Evolutionary conservation across 495 filamentous ascomycete genomes (phyloP).

Genomic region (Pyrenula aspistea): DNA sequence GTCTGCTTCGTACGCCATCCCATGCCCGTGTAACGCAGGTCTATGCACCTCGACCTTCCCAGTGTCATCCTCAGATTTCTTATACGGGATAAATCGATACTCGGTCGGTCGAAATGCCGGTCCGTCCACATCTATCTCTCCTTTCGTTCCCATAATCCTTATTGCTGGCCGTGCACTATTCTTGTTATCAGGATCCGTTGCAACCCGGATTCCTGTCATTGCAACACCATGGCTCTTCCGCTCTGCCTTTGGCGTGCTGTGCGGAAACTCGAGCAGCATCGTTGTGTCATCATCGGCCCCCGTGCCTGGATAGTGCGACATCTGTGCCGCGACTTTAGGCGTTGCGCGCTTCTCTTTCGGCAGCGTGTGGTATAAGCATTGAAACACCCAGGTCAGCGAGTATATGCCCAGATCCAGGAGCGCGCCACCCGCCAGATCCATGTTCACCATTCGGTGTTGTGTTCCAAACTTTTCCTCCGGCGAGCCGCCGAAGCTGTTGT

Average conservation of each 20-base stretch:
- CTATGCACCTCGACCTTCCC: slow-evolving; percentile 41
- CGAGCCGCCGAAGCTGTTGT: slow-evolving; percentile 43
- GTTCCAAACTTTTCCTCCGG: slow-evolving; percentile 41
- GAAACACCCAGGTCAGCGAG: slow-evolving; percentile 86
- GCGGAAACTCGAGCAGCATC: slow-evolving; percentile 68
- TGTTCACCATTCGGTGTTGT: slow-evolving; percentile 73
- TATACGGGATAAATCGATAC: slow-evolving; percentile 43
- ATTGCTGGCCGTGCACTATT: slow-evolving; percentile 53
- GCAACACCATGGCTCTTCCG: slow-evolving; percentile 57
- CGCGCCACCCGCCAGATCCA: slow-evolving; percentile 74
- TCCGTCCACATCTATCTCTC: slow-evolving; percentile 75
- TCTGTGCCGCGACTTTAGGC: slow-evolving; percentile 47
- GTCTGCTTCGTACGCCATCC: slow-evolving; percentile 95
- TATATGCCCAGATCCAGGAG: slow-evolving; percentile 83
- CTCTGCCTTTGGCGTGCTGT: slow-evolving; percentile 36
- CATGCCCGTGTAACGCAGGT: slow-evolving; percentile 55
- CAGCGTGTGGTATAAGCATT: slow-evolving; percentile 73
- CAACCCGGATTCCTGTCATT: slow-evolving; percentile 59
- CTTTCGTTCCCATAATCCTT: slow-evolving; percentile 73
- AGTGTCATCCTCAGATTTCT: slow-evolving; percentile 23
- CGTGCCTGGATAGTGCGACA: slow-evolving; percentile 65
- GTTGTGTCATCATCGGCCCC: slow-evolving; percentile 76
- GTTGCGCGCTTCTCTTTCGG: slow-evolving; percentile 38
- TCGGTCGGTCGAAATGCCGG: slow-evolving; percentile 57
- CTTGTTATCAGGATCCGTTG: slow-evolving; percentile 52